Evolutionary conservation across 192 early-diverging fungal genomes (phyloP).

Genomic region (Glomus cerebriforme): DNA sequence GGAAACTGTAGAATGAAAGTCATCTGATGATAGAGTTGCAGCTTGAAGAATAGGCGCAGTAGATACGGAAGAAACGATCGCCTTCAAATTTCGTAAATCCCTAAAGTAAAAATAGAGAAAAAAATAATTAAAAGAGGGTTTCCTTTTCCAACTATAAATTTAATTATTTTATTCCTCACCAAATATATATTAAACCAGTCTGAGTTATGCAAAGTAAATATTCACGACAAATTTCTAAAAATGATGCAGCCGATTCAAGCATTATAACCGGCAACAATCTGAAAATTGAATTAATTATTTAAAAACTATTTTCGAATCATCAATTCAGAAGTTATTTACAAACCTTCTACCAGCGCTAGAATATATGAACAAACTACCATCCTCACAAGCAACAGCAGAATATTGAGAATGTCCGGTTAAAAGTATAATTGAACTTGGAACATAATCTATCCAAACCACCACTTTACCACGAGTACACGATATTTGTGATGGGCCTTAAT

Average conservation of each 20-base stretch:
- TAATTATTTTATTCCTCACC: constrained; percentile 49
- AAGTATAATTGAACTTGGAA: constrained; percentile 59
- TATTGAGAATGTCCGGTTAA: constrained; percentile 62
- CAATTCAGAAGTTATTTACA: not conserved
- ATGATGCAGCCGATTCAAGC: constrained; percentile 63
- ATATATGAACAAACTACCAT: constrained; percentile 67
- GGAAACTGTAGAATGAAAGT: constrained; percentile 39
- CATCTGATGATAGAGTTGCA: constrained; percentile 39
- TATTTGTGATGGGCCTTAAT: constrained; percentile 36
- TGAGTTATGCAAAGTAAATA: constrained; percentile 68
- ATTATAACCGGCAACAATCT: constrained; percentile 70
- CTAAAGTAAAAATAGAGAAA: constrained; percentile 39
- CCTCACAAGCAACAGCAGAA: constrained; percentile 63
- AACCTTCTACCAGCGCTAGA: constrained; percentile 71
- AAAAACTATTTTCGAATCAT: not conserved
- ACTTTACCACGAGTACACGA: constrained; percentile 50
- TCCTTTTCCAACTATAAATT: not conserved
- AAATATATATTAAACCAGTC: constrained; percentile 64
- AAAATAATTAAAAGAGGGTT: not conserved
- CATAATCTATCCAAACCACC: constrained; percentile 61
- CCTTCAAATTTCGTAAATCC: constrained; percentile 60
- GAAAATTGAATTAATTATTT: not conserved
- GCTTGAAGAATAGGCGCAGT: constrained; percentile 65
- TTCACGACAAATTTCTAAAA: constrained; percentile 55
- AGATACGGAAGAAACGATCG: constrained; percentile 56